Evolutionary conservation across 2,329 filamentous ascomycete species (phyloP), one percentile per base, ranked within the genome.

Genomic region (Zasmidium angulare): DNA sequence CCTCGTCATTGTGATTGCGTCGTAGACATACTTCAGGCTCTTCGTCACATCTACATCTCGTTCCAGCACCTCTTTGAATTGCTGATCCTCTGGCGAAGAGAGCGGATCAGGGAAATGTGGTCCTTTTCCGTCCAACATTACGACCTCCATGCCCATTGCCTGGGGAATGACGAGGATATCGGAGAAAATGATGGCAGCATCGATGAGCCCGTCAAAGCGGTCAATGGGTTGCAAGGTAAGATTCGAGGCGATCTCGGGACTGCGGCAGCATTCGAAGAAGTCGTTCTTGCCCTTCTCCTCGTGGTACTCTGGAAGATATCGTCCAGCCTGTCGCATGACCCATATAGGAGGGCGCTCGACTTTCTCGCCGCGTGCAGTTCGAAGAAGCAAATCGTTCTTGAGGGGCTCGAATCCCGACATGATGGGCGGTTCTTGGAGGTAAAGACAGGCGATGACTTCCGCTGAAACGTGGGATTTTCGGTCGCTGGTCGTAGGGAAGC

Each of bases 261-360:
- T 86, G 56, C 95, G 92, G 77, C 95, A 99, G 84, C 93, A 97
- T 79, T 92, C 91, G 81, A 99, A 99, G 80, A 99, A 99, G 79
- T 99, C 95, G 65, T 89, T 86, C 55, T 78, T 83, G 68, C 89
- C 93, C 79, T 99, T 99, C 61, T 90, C 93, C 79, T 96, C 85
- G 75, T 99, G 95, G 76, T 99, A 99, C 77, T 99, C 95, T 64
- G 93, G 95, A 21, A 99, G 89, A 76, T 99, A 99, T 69, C 95
- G 89, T 61, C 95, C 95, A 72, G 95, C 95, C 86, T 99, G 95
- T 78, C 95, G 90, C 95, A 99, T 99, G 75, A 99, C 92, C 95
- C 95, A 99, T 82, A 96, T 91, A 59, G 95, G 95, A 62, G 95
- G 90, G 65, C 95, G 87, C 78, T 97, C 92, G 66, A 98, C 90